Conservation (phyloP, 108 stramenopile genomes). For the Nitzschia sp. region DNA sequence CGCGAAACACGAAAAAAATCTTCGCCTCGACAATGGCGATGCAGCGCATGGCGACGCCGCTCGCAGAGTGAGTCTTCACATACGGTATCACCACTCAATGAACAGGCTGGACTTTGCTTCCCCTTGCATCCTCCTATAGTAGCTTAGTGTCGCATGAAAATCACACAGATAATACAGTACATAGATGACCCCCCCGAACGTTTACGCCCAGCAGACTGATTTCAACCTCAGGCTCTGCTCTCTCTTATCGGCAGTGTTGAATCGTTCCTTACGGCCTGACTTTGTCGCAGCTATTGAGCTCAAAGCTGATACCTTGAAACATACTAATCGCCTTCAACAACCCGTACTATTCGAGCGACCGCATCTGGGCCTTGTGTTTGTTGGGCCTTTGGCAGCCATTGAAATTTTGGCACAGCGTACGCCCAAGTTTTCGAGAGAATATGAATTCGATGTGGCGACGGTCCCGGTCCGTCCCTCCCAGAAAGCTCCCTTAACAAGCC, state of each 20-base stretch:
- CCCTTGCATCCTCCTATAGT: too few species aligned
- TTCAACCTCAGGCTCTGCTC: conserved; percentile 17
- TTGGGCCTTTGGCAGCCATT: not conserved
- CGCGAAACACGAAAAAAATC: too few species aligned
- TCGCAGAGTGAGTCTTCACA: too few species aligned
- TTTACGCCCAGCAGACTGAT: conserved; percentile 14
- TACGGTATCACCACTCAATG: too few species aligned
- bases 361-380: conserved; percentile 10
- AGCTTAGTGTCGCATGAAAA: too few species aligned
- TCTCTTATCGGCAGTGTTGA: conserved; percentile 10
- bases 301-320: not conserved
- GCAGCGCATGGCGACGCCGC: too few species aligned
- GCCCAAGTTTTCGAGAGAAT: not conserved
- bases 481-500: not conserved
- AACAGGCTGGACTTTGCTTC: too few species aligned
- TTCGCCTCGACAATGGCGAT: too few species aligned
- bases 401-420: not conserved
- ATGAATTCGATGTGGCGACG: not conserved
- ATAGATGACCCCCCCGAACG: too few species aligned
- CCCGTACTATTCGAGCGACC: not conserved
- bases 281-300: not conserved
- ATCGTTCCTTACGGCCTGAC: not conserved
- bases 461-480: not conserved
- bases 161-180: too few species aligned
- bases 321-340: not conserved